Base-by-base conservation (phyloP, 768 basidiomycete species). In the Arthromyces matolae region DNA sequence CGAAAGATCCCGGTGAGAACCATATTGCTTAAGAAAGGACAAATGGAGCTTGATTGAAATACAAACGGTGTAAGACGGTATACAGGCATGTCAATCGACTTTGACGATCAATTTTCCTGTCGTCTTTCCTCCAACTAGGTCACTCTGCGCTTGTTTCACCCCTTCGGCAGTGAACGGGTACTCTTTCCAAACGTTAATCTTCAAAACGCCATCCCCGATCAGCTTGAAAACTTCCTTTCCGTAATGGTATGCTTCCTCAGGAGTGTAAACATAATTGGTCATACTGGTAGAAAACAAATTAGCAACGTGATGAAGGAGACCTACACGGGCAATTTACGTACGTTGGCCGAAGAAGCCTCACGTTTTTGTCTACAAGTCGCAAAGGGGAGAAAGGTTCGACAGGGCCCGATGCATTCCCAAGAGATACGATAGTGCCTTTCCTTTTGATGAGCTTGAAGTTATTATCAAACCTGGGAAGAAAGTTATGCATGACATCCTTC, bases 351-450 rank as follows among this genome's bases (percentile, higher is more conserved):
- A 81, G 55, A 8, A 91, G 69, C 55, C 83, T 89, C 54, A 95
- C 61, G 56, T 95, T 94, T 72, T 93, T 98, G 51, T 83, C 76
- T 0, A 73, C 69, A 9, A 98, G 80, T 57, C 79, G 86, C 40
- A 89, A 67, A 0, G 87, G 78, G 3, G 84, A 68, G 62, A 96
- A 83, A 0, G 89, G 85, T 25, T 80, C 79, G 2, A 90, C 86
- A 6, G 84, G 66, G 2, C 93, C 93, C 6, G 92, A 95, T 0
- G 95, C 91, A 57, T 97, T 98, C 0, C 96, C 96, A 44, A 93
- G 80, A 6, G 83, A 85, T 12, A 96, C 89, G 28, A 96, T 77
- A 0, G 93, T 95, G 2, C 91, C 94, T 63, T 95, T 96, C 32
- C 91, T 76, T 56, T 80, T 80, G 56, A 89, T 73, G 65, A 93